These are phyloP conservation scores for Trematosphaeria pertusa DNA, from an alignment of 2,329 filamentous ascomycete genomes.

Conservation along the genomic window DNA sequence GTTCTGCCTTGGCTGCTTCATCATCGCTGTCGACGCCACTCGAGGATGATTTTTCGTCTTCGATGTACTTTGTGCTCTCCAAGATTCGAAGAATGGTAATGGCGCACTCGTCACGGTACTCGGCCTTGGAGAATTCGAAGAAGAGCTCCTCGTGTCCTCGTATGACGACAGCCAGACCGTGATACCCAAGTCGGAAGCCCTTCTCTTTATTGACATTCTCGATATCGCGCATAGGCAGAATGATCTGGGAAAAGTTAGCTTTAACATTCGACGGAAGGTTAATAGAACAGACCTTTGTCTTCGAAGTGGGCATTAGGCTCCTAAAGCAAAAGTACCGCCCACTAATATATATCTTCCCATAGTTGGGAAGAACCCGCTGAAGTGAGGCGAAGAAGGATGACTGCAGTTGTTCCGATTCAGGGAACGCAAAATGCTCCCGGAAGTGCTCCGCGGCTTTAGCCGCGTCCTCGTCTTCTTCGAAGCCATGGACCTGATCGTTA, in stretches of 20 bases:
- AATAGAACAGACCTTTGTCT: slow-evolving; percentile 68
- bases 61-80: slow-evolving; percentile 73
- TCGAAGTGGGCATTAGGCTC: slow-evolving; percentile 84
- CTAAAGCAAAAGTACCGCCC: slow-evolving; percentile 90
- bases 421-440: slow-evolving; percentile 88
- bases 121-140: slow-evolving; percentile 84
- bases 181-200: slow-evolving; percentile 90
- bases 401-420: slow-evolving; percentile 79
- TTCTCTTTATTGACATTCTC: slow-evolving; percentile 95
- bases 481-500: slow-evolving; percentile 67
- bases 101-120: slow-evolving; percentile 86
- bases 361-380: slow-evolving; percentile 87
- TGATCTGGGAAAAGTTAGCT: slow-evolving; percentile 57
- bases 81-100: slow-evolving; percentile 80
- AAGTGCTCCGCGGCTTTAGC: slow-evolving; percentile 71
- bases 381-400: slow-evolving; percentile 93
- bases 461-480: slow-evolving; percentile 63
- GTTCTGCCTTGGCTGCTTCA: slow-evolving; percentile 78
- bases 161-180: slow-evolving; percentile 90
- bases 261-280: slow-evolving; percentile 9
- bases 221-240: slow-evolving; percentile 87
- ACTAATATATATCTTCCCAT: slow-evolving; percentile 96
- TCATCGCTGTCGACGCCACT: slow-evolving; percentile 74
- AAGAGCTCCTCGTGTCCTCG: slow-evolving; percentile 94
- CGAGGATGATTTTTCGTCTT: slow-evolving; percentile 71